Percentiles rank a stretch among this genome's conserved stretches.
These are phyloP conservation scores for Sporothrix humicola DNA, from an alignment of 2,329 filamentous ascomycete species.

Conservation along the genomic window DNA sequence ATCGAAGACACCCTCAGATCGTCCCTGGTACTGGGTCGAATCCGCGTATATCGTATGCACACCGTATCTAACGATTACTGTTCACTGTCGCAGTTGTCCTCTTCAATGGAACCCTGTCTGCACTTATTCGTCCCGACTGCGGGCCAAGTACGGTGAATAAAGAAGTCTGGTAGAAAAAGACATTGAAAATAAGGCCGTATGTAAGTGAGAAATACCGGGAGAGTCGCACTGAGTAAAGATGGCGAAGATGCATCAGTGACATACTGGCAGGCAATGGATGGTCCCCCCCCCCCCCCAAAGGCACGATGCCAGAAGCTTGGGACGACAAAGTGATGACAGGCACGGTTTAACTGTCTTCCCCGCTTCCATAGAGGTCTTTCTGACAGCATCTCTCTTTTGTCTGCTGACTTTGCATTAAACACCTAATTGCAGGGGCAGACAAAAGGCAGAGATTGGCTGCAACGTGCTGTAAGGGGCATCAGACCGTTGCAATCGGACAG, in stretches of 20 bases:
- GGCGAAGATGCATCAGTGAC: constrained; percentile 4
- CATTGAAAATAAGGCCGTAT: background rate
- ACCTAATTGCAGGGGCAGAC: too few relatives aligned
- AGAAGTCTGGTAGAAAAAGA: background rate
- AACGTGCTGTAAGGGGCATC: constrained; percentile 5
- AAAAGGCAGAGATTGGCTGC: background rate
- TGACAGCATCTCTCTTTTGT: background rate
- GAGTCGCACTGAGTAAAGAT: background rate
- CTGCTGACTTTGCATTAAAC: background rate
- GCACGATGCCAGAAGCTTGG: background rate
- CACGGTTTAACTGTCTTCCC: background rate
- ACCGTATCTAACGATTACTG: too few relatives aligned
- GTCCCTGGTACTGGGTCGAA: constrained; percentile 11
- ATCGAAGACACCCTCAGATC: background rate
- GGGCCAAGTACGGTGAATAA: background rate
- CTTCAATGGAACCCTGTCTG: background rate
- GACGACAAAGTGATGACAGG: background rate
- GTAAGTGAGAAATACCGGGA: background rate
- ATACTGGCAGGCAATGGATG: background rate
- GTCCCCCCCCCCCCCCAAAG: background rate
- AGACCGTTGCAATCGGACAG: background rate
- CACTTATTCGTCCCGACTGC: background rate
- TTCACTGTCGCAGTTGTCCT: background rate
- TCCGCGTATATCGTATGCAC: background rate
- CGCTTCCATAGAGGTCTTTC: too few relatives aligned